phyloP scores from a whole-genome alignment of 257 asterid species.

The Sherardia arvensis region DNA sequence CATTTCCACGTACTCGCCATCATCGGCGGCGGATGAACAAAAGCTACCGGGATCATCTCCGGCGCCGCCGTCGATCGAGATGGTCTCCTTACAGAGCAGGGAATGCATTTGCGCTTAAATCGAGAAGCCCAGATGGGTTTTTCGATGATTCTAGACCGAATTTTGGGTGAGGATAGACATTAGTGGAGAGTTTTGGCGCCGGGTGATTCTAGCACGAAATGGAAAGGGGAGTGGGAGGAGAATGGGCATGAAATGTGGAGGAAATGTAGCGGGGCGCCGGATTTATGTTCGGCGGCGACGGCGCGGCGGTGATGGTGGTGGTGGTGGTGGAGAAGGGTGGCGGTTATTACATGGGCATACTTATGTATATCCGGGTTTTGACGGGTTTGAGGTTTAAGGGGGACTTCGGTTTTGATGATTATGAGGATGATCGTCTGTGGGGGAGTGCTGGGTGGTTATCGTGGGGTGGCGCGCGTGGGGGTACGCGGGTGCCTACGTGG shows the following conservation, averaged over 20 bases:
- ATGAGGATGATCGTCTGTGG: neutral
- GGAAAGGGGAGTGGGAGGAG: neutral
- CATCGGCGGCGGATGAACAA: conserved; percentile 16
- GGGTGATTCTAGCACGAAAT: neutral
- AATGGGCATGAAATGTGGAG: conserved; percentile 9
- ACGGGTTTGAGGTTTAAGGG: neutral
- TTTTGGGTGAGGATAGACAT: conserved; percentile 3
- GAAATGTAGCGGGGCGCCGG: neutral
- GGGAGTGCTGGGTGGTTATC: neutral
- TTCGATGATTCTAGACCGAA: too few species aligned
- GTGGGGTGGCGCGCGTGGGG: conserved; percentile 6
- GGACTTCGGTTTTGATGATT: neutral
- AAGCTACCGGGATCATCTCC: neutral
- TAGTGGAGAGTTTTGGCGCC: conserved; percentile 36
- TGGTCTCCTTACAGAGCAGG: conserved; percentile 30
- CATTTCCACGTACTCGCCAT: conserved; percentile 29
- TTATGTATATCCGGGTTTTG: conserved; percentile 9
- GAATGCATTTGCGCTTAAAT: neutral
- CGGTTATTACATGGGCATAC: neutral
- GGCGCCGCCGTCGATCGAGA: conserved; percentile 9
- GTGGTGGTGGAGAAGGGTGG: neutral
- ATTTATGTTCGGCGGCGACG: neutral
- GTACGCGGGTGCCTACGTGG: neutral
- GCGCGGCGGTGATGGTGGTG: neutral
- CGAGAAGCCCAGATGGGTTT: conserved; percentile 15